A percentile compares a stretch with the other conserved stretches of the same genome.
Conservation (phyloP, 208 protist species). For the Trypanosoma cruzi region DNA sequence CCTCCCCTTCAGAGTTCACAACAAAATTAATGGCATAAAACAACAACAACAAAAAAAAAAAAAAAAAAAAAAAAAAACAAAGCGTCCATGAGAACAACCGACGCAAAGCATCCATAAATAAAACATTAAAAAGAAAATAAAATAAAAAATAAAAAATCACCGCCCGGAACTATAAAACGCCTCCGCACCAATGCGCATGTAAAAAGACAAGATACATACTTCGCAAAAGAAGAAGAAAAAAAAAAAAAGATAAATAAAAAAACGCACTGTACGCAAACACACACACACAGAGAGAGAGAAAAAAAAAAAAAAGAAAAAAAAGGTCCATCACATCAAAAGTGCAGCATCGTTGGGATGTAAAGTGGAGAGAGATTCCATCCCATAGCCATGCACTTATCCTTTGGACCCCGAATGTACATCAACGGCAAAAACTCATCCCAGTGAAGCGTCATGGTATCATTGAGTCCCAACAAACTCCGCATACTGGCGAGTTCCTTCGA, state of each 20-base stretch:
- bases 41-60: neutral
- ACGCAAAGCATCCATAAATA: no score
- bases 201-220: no score
- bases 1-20: no score
- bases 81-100: no score
- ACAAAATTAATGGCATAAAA: no score
- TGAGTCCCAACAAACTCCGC: constrained; percentile 39
- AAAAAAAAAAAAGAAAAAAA: neutral
- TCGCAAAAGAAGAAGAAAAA: neutral
- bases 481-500: constrained; percentile 32
- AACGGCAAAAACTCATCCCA: constrained; percentile 85
- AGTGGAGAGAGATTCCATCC: constrained; percentile 29
- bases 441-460: constrained; percentile 56
- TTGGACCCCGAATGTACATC: constrained; percentile 47
- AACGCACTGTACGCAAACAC: neutral
- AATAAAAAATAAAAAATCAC: neutral
- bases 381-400: constrained; percentile 16
- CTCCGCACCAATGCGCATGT: neutral
- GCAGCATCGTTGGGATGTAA: constrained; percentile 13
- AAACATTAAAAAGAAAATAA: neutral
- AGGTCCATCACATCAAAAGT: constrained; percentile 28
- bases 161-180: neutral
- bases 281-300: neutral
- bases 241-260: constrained; percentile 1
- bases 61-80: neutral